Percentiles rank a stretch among this genome's conserved stretches.
Evolutionary conservation across 371 early-diverging fungal genomes (phyloP).

Genomic region (Ordospora pajunii): DNA sequence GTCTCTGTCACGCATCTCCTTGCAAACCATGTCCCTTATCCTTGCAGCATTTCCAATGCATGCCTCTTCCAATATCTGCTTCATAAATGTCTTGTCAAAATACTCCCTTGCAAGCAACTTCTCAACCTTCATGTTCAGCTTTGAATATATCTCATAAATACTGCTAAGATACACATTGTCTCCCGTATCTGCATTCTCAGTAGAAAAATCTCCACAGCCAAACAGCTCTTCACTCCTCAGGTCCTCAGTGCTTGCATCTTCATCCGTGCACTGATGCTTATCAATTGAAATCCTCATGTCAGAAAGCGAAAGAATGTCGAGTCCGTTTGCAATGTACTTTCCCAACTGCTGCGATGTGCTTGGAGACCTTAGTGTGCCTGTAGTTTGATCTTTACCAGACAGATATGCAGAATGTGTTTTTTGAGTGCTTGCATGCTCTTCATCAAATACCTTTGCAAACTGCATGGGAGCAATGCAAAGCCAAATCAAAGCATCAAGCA

Average conservation of each 20-base stretch:
- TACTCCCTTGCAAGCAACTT: background rate
- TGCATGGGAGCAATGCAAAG: too few relatives aligned
- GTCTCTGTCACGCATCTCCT: background rate
- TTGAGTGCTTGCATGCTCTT: too few relatives aligned
- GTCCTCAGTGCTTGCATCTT: too few relatives aligned
- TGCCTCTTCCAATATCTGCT: background rate
- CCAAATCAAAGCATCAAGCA: background rate
- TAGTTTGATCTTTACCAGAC: too few relatives aligned
- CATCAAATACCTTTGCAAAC: too few relatives aligned
- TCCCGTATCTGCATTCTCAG: background rate
- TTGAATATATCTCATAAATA: background rate
- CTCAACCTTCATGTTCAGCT: slow-evolving; percentile 1
- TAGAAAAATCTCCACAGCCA: background rate
- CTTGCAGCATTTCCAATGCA: background rate
- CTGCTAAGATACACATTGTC: slow-evolving; percentile 16
- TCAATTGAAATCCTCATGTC: background rate
- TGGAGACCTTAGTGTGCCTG: background rate
- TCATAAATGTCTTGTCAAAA: slow-evolving; percentile 1
- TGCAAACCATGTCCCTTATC: background rate
- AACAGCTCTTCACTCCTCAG: background rate
- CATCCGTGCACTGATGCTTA: background rate
- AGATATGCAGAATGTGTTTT: too few relatives aligned
- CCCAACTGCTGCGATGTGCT: background rate
- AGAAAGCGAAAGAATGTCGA: background rate
- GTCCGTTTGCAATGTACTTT: background rate